Base-by-base conservation (phyloP, 2,329 filamentous ascomycete genomes). In the Scopulariopsis brevicaulis region DNA sequence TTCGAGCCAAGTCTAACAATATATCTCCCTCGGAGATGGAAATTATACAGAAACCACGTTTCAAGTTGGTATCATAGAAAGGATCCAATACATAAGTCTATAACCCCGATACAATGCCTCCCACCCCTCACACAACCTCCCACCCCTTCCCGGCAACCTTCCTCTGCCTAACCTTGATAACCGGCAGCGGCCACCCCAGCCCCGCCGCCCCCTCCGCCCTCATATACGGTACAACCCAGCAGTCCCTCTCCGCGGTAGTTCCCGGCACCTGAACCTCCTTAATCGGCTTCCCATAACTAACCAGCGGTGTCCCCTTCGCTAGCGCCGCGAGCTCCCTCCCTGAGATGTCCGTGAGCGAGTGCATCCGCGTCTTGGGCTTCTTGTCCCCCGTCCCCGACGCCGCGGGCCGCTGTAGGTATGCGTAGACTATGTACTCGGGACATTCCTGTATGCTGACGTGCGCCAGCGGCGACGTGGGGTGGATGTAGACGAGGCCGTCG, bases 211-310 rank as follows among this genome's bases (percentile, higher is more conserved):
- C 82, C 65, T 90, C 88, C 0, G 88, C 85, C 56, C 85, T 75
- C 62, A 97, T 68, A 63, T 85, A 87, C 54, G 92, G 86, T 63
- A 93, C 82, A 2, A 96, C 88, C 82, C 89, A 95, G 64, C 88
- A 91, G 71, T 94, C 87, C 54, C 92, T 80, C 28, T 68, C 65
- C 53, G 68, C 72, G 48, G 72, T 70, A 55, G 73, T 67, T 15
- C 46, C 48, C 32, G 55, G 55, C n/a, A 57, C 25, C 62, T 80
- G 74, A 15, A 89, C 81, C 75, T 94, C 92, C 64, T 94, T 94
- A 67, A 96, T 85, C 1, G 94, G 93, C 74, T 97, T 97, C 3
- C 90, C 89, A 63, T 93, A 91, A 43, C 82, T 82, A 24, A 97
- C 70, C 57, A 99, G 74, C 54, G 91, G 89, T 14, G 94, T 97